phyloP scores from a whole-genome alignment of 129 eudicot species.

The Tagetes patula region DNA sequence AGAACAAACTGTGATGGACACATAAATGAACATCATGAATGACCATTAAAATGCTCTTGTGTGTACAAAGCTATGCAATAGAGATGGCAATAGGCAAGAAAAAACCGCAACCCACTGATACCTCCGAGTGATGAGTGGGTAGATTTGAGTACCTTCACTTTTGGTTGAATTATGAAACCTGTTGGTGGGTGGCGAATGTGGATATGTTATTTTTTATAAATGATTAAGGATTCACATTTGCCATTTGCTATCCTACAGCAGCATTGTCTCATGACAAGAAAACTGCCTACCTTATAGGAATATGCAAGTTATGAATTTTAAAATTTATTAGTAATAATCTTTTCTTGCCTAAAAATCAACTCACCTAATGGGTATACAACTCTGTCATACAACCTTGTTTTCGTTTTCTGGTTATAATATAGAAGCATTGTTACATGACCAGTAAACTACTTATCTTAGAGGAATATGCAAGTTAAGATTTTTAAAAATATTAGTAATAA shows the following conservation, averaged over 20 bases:
- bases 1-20: background rate
- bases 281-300: slow-evolving; percentile 11
- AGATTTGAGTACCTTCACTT: too few relatives aligned
- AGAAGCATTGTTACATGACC: background rate
- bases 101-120: too few relatives aligned
- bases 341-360: slow-evolving; percentile 18
- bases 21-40: background rate
- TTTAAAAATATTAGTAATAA: background rate
- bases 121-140: too few relatives aligned
- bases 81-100: background rate
- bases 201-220: background rate
- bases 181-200: background rate
- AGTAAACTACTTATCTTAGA: slow-evolving; percentile 14
- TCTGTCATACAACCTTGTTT: background rate
- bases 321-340: background rate
- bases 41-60: background rate
- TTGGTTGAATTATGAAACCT: too few relatives aligned
- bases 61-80: background rate
- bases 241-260: background rate
- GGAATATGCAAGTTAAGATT: slow-evolving; percentile 8
- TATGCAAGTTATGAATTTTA: slow-evolving; percentile 9
- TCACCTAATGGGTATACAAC: slow-evolving; percentile 2
- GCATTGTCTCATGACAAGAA: background rate
- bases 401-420: too few relatives aligned
- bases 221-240: background rate